phyloP scores from a whole-genome alignment of 2,329 filamentous ascomycete genomes.

The Acrocalymma vagum region DNA sequence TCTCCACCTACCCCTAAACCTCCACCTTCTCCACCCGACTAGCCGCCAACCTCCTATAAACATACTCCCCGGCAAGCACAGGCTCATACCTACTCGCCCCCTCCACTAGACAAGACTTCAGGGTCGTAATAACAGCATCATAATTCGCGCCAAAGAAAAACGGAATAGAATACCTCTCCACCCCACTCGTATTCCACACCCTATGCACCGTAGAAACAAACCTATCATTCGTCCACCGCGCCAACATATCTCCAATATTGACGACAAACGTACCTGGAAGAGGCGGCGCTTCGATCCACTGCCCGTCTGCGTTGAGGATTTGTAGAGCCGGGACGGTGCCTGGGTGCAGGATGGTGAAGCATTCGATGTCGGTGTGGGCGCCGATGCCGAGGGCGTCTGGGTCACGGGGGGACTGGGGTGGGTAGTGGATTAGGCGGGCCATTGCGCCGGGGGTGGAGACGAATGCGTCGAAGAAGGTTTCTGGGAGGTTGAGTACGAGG shows the following conservation, averaged over 20 bases:
- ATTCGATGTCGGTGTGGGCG: constrained; percentile 20
- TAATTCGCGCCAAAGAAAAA: constrained; percentile 67
- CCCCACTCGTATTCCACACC: constrained; percentile 29
- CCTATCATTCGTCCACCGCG: constrained; percentile 60
- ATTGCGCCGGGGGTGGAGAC: constrained; percentile 60
- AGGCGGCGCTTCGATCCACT: constrained; percentile 44
- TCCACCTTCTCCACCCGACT: too few species aligned
- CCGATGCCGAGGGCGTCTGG: constrained; percentile 28
- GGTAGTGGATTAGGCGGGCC: constrained; percentile 32
- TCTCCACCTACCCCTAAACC: too few species aligned
- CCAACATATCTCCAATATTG: constrained; percentile 62
- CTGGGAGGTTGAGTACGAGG: constrained; percentile 61
- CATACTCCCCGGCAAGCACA: too few species aligned
- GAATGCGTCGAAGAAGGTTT: constrained; percentile 64
- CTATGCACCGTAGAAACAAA: constrained; percentile 60
- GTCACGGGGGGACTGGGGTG: constrained; percentile 7
- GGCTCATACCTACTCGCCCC: too few species aligned
- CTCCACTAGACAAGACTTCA: too few species aligned
- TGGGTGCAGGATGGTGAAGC: constrained; percentile 16
- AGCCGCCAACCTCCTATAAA: too few species aligned
- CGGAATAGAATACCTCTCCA: constrained; percentile 61
- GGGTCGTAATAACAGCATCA: constrained; percentile 55
- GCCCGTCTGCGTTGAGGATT: constrained; percentile 41
- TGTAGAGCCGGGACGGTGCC: constrained; percentile 28
- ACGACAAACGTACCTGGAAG: constrained; percentile 41